A percentile compares a stretch with the other conserved stretches of the same genome.
Conservation (phyloP, 768 basidiomycete genomes). For the Scleroderma citrinum region DNA sequence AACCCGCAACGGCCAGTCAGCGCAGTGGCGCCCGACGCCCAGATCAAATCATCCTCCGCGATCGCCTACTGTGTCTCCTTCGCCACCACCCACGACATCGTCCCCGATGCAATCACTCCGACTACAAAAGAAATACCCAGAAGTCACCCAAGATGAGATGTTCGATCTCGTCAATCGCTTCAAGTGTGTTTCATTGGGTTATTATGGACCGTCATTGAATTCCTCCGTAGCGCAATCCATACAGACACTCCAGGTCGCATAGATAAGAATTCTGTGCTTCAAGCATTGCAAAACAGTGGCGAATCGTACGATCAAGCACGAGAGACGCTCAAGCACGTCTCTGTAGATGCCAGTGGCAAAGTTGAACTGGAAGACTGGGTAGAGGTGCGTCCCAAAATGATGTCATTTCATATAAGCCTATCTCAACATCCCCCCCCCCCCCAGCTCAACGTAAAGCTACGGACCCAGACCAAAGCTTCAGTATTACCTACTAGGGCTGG, state of each 20-base stretch:
- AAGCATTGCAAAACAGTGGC: slow-evolving; percentile 70
- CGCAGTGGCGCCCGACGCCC: slow-evolving; percentile 1
- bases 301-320: slow-evolving; percentile 87
- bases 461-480: slow-evolving; percentile 39
- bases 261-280: slow-evolving; percentile 77
- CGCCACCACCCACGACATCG: slow-evolving; percentile 13
- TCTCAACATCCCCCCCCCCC: slow-evolving; percentile 9
- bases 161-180: slow-evolving; percentile 90
- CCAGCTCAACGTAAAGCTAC: slow-evolving; percentile 79
- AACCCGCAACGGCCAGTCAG: slow-evolving; percentile 6
- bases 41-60: slow-evolving; percentile 3
- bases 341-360: slow-evolving; percentile 90
- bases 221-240: slow-evolving; percentile 49
- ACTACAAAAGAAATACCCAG: slow-evolving; percentile 88
- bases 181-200: slow-evolving; percentile 59
- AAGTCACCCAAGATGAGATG: slow-evolving; percentile 90
- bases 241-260: slow-evolving; percentile 80
- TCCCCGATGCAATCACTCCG: slow-evolving; percentile 71
- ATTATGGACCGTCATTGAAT: neutral
- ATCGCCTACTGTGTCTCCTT: neutral
- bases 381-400: slow-evolving; percentile 54
- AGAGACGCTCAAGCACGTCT: slow-evolving; percentile 90
- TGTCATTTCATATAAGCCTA: slow-evolving; percentile 14
- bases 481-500: slow-evolving; percentile 65
- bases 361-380: slow-evolving; percentile 98